Percentiles rank a stretch among this genome's conserved stretches.
Conservation (phyloP, 1,139 yeast genomes). For the Geotrichum europaeum region DNA sequence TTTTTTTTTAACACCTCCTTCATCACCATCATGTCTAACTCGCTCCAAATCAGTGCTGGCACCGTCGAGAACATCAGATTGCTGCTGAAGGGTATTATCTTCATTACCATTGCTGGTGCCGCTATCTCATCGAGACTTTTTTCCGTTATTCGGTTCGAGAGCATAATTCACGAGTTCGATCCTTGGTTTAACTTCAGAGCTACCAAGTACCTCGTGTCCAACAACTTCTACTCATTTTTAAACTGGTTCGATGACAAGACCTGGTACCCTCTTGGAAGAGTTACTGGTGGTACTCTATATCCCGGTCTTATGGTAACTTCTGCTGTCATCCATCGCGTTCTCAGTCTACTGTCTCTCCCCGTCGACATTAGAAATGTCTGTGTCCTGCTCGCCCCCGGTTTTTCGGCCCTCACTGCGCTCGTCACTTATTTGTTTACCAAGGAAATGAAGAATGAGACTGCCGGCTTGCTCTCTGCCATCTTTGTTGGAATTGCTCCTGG, state of each 20-base stretch:
- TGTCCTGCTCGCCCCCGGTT: conserved; percentile 94
- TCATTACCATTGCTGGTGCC: conserved; percentile 75
- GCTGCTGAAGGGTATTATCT: conserved; percentile 57
- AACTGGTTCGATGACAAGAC: conserved; percentile 99
- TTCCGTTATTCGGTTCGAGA: conserved; percentile 61
- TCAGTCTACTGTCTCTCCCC: conserved; percentile 65
- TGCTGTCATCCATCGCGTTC: conserved; percentile 74
- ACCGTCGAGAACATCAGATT: conserved; percentile 28
- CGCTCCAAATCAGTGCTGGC: conserved; percentile 13
- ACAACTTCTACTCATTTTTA: conserved; percentile 82
- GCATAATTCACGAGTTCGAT: conserved; percentile 96
- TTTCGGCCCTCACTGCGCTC: conserved; percentile 87
- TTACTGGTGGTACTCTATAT: conserved; percentile 96
- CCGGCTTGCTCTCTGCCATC: conserved; percentile 87
- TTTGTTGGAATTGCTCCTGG: conserved; percentile 99
- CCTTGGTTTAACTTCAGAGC: conserved; percentile 99
- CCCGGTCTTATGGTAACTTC: conserved; percentile 99
- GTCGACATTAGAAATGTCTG: conserved; percentile 93
- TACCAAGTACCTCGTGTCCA: conserved; percentile 76
- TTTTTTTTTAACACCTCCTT: neutral
- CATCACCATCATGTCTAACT: conserved; percentile 6
- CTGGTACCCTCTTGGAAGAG: conserved; percentile 98
- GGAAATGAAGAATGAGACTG: conserved; percentile 85
- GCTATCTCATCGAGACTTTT: conserved; percentile 84
- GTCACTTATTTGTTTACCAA: conserved; percentile 85